Evolutionary conservation across 73 alveolate species (phyloP).

Genomic region (Paramecium sonneborni): DNA sequence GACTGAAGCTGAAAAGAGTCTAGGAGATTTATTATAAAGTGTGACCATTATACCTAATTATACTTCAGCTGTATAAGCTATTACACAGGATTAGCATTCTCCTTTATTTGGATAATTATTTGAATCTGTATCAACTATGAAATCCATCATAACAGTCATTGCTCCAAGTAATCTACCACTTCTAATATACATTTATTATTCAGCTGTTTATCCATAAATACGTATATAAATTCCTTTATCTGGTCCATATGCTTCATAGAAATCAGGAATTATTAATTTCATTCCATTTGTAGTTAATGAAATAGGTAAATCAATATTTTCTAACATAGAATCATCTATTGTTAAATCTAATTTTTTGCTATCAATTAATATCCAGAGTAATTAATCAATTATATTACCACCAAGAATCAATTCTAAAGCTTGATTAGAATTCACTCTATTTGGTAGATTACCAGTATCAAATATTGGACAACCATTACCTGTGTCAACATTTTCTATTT

Average conservation of each 20-base stretch:
- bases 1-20: background rate
- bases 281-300: conserved; percentile 22
- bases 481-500: background rate
- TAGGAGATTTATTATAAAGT: background rate
- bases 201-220: background rate
- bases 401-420: conserved; percentile 13
- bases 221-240: conserved; percentile 22
- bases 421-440: background rate
- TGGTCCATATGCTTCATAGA: conserved; percentile 38
- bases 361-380: background rate
- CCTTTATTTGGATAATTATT: background rate
- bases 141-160: background rate
- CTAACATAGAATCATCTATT: conserved; percentile 1
- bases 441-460: conserved; percentile 45
- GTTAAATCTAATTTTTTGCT: background rate
- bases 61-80: conserved; percentile 20
- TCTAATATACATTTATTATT: conserved; percentile 21
- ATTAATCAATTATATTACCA: background rate
- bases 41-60: background rate
- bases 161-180: conserved; percentile 45
- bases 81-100: background rate
- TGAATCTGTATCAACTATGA: background rate
- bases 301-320: conserved; percentile 22
- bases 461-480: background rate
- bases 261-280: conserved; percentile 29